Conservation (phyloP, 805 yeast genomes). For the Suhomyces pyralidae region DNA sequence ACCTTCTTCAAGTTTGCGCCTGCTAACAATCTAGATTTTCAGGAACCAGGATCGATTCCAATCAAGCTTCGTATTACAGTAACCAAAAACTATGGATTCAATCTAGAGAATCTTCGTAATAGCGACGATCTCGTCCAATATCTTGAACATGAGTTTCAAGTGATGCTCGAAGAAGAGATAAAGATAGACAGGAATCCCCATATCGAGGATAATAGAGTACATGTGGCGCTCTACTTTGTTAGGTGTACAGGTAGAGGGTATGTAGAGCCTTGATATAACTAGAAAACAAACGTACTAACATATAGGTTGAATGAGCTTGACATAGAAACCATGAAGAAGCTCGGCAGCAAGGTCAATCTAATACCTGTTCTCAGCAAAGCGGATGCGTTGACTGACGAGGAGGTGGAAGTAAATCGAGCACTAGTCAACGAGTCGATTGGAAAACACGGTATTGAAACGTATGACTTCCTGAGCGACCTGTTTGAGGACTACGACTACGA, state of each 20-base stretch:
- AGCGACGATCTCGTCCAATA: constrained; percentile 6
- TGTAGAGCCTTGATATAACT: background rate
- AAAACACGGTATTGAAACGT: constrained; percentile 49
- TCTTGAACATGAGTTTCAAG: constrained; percentile 8
- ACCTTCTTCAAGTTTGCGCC: background rate
- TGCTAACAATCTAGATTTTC: background rate
- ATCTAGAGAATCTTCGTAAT: constrained; percentile 18
- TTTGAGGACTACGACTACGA: constrained; percentile 8
- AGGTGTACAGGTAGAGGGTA: constrained; percentile 13
- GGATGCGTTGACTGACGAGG: constrained; percentile 64
- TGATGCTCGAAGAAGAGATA: constrained; percentile 10
- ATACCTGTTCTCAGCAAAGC: constrained; percentile 82
- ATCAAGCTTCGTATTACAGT: constrained; percentile 17
- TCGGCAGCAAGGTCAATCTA: constrained; percentile 70
- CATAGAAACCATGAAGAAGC: constrained; percentile 66
- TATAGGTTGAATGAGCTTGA: constrained; percentile 56
- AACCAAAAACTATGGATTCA: constrained; percentile 25
- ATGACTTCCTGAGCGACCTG: constrained; percentile 18
- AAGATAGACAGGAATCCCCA: constrained; percentile 12
- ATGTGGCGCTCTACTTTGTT: constrained; percentile 24
- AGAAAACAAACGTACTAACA: background rate
- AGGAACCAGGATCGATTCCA: constrained; percentile 4
- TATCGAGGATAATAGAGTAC: constrained; percentile 20
- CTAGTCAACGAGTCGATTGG: constrained; percentile 49
- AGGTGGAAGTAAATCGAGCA: constrained; percentile 51